Evolutionary conservation across 495 filamentous ascomycete genomes (phyloP), one percentile per base, ranked within the genome.

Genomic region (Parmelia sp.): DNA sequence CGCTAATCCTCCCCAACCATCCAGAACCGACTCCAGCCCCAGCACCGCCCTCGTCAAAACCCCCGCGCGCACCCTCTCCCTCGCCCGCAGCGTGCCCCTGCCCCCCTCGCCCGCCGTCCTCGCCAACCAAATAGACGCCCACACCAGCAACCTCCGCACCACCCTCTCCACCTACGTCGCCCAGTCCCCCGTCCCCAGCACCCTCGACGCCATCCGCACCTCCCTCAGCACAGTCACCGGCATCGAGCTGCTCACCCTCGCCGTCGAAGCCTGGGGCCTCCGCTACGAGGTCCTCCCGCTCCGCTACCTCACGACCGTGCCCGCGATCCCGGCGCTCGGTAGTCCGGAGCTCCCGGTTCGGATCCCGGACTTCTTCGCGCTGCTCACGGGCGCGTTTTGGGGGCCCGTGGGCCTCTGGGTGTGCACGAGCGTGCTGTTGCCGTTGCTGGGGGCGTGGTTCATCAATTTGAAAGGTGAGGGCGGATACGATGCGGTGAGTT

Each of bases 51-150:
- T 83, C 21, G 67, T 77, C 5, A 78, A 79, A 56, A 86, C 88
- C 23, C 85, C 86, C n/a, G 84, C 84, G 44, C 77, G 81, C 67
- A 79, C 82, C 11, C 80, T 84, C 62, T 73, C 79, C 17, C 68
- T 80, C 75, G 79, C 83, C 23, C 72, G 75, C 51, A 79, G 76
- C 65, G 75, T 86, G 62, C 79, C 83, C 9, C 79, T 96, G 39
- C 93, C 94, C 5, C 86, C 92, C 2, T 94, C 91, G 0, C 93
- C 93, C 0, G 86, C 90, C 25, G 83, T 90, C 57, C 86, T 97
- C 57, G 90, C 88, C n/a, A 83, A 91, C 66, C 85, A 81, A 42
- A 90, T 96, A 67, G 92, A 97, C 72, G 83, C 82, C 65, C 80
- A 84, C 66, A 89, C 90, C 2, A 74, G 84, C 27, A 83, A 79